These are phyloP conservation scores for Cryphonectria naterciae DNA, from an alignment of 2,329 filamentous ascomycete species.

Conservation along the genomic window DNA sequence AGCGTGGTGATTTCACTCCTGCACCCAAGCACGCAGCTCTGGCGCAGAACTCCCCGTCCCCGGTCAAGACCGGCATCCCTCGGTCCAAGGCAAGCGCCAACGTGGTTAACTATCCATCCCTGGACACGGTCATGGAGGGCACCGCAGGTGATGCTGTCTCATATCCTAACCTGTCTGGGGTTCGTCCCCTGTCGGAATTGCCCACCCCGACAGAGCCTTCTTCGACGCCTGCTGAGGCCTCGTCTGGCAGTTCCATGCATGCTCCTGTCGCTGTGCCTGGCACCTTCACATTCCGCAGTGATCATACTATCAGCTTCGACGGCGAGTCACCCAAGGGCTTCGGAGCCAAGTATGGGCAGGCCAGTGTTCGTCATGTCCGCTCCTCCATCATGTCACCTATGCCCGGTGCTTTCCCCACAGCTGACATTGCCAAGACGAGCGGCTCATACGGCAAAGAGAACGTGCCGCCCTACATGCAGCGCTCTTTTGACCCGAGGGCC, in stretches of 20 bases:
- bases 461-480: slow-evolving; percentile 40
- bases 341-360: slow-evolving; percentile 61
- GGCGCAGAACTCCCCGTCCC: slow-evolving; percentile 58
- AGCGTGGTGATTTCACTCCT: slow-evolving; percentile 81
- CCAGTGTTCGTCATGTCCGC: slow-evolving; percentile 64
- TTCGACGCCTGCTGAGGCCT: slow-evolving; percentile 12
- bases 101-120: slow-evolving; percentile 39
- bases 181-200: slow-evolving; percentile 35
- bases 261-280: slow-evolving; percentile 49
- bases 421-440: slow-evolving; percentile 35
- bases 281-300: slow-evolving; percentile 68
- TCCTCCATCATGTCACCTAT: slow-evolving; percentile 54
- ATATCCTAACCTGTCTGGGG: slow-evolving; percentile 58
- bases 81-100: slow-evolving; percentile 46
- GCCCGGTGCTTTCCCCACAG: slow-evolving; percentile 59
- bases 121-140: slow-evolving; percentile 39
- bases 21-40: slow-evolving; percentile 59
- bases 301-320: slow-evolving; percentile 65
- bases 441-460: slow-evolving; percentile 60
- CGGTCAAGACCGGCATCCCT: slow-evolving; percentile 54
- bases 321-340: slow-evolving; percentile 55
- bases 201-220: slow-evolving; percentile 31
- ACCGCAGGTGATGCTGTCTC: slow-evolving; percentile 43
- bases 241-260: slow-evolving; percentile 3
- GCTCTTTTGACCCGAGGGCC: slow-evolving; percentile 42